Evolutionary conservation across 345 rosid species (phyloP), one percentile per base, ranked within the genome.

Genomic region (Lagerstroemia speciosa): DNA sequence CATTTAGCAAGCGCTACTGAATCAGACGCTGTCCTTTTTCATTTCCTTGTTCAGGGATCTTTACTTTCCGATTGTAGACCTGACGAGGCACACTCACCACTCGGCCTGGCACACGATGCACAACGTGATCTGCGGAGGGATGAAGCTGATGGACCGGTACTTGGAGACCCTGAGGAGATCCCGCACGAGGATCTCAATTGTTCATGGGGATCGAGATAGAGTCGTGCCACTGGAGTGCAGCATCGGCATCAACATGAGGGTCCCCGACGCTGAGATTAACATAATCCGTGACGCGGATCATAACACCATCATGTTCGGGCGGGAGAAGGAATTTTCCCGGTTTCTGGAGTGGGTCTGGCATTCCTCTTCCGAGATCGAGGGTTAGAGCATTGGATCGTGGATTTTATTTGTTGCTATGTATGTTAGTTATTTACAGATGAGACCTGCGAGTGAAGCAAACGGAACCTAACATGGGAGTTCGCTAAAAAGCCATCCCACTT

Each of bases 31-130:
- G 40, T 58, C n/a, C 38, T 4, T 16, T 6, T 72, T n/a, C 34
- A 29, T 58, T 50, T 20, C 1, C 2, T 64, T 40, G 69, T 75
- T 37, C 68, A 89, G 91, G 76, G 84, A 83, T 40, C 72, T 92
- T 29, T 80, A 77, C 64, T 83, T 81, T 66, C 29, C 66, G 73
- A 16, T 64, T 8, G 52, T 37, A 22, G 89, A 85, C 73, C 31
- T 89, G 62, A 78, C 89, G 0, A 85, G 79, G 82, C 95, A 89
- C 76, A 88, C 96, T 11, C 98, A 92, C 76, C 88, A 76, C 69
- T 89, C 98, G 0, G 92, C 86, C 27, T 92, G 91, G 92, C 91
- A 86, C 36, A 80, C 83, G 33, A 82, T 88, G 94, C 94, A 89
- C 65, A 92, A 89, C 74, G 91, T 88, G 67, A 71, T 89, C 69